Evolutionary conservation across 768 basidiomycete genomes (phyloP), one percentile per base, ranked within the genome.

Genomic region (Plicaturopsis crispa): DNA sequence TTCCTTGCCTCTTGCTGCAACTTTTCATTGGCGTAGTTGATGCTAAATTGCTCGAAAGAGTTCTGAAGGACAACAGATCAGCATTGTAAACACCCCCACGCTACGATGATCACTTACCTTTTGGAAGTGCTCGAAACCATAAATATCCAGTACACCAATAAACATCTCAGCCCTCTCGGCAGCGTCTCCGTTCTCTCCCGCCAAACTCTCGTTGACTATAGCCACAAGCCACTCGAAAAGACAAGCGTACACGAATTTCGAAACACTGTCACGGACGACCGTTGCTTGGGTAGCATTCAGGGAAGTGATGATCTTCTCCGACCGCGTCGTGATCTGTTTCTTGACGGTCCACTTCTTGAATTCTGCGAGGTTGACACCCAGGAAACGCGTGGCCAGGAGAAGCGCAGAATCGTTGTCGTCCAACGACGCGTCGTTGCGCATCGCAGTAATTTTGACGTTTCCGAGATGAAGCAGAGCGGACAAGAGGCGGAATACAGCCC

Each of bases 301-400:
- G 37, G 78, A 62, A 0, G 90, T 91, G 17, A 94, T 75, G 42
- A 99, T 98, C 73, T 94, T 98, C 66, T 99, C 96, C 12, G 80
- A 79, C 31, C 96, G 78, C 2, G 96, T 96, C 18, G 78, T 78
- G 45, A 99, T 85, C 62, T 98, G 96, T 63, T 93, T 98, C 72
- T 98, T 98, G 64, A 96, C 63, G 1, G 88, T 93, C 96, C 96
- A 99, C 60, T 88, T 97, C 70, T 89, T 97, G 75, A 99, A 99
- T 43, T 98, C 96, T 13, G 79, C 72, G 21, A 86, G 66, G 37
- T 85, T 81, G 39, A 99, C 78, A 10, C 96, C 96, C 33, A 99
- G 70, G 56, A 99, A 87, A 3, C 84, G 78, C 2, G 91, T 91
- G 13, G 92, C 83, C 31, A 90, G 65, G 24, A 78, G 66, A 21